A percentile compares a stretch with the other conserved stretches of the same genome.
These are phyloP conservation scores for Mangifera indica DNA, from an alignment of 345 rosid genomes.

Conservation along the genomic window DNA sequence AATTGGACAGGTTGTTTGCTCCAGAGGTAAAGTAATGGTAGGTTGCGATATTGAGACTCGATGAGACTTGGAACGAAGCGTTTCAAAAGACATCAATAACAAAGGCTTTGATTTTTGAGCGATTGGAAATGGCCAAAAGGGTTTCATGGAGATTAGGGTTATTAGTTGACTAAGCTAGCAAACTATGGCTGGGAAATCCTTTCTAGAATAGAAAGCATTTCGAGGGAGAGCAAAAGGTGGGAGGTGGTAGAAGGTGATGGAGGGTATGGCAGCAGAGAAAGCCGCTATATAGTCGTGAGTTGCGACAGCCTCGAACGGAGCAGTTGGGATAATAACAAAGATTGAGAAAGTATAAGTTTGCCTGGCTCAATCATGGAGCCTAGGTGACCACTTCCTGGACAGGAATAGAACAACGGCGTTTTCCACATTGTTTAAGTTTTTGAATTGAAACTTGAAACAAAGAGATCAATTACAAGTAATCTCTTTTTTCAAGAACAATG, in stretches of 20 bases:
- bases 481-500: too few relatives aligned
- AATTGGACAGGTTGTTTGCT: slow-evolving; percentile 18
- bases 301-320: slow-evolving; percentile 7
- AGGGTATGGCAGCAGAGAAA: slow-evolving; percentile 23
- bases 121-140: slow-evolving; percentile 21
- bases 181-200: background rate
- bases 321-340: slow-evolving; percentile 17
- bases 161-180: slow-evolving; percentile 23
- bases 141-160: slow-evolving; percentile 23
- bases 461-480: background rate
- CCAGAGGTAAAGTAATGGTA: slow-evolving; percentile 31
- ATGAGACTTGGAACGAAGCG: slow-evolving; percentile 22
- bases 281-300: slow-evolving; percentile 15
- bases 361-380: slow-evolving; percentile 36
- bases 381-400: slow-evolving; percentile 33
- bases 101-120: slow-evolving; percentile 24
- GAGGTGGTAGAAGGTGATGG: slow-evolving; percentile 37
- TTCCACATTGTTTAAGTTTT: too few relatives aligned
- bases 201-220: background rate
- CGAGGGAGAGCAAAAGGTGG: slow-evolving; percentile 14
- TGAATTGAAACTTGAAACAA: too few relatives aligned
- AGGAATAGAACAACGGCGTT: slow-evolving; percentile 28
- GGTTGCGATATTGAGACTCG: slow-evolving; percentile 22
- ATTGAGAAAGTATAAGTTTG: slow-evolving; percentile 27
- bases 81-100: slow-evolving; percentile 33